Conservation (phyloP, 768 basidiomycete species). For the Xerocomellus chrysenteron region DNA sequence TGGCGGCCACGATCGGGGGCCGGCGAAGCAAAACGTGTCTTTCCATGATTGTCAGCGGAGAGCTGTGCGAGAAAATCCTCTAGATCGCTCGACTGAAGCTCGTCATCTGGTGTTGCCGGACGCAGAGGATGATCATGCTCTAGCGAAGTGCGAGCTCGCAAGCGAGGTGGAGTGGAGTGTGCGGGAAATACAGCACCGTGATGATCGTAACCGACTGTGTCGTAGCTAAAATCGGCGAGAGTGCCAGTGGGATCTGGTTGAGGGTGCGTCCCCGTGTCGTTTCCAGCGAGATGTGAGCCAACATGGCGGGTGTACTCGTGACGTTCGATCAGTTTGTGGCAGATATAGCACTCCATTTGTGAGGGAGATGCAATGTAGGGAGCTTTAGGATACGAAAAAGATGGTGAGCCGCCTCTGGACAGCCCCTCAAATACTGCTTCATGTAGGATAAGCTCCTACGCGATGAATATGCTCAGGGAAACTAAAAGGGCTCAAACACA, state of each 20-base stretch:
- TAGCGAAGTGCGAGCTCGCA: neutral
- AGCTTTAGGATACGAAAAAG: neutral
- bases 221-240: neutral
- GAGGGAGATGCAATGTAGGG: neutral
- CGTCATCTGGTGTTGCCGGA: neutral
- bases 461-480: neutral
- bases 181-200: neutral
- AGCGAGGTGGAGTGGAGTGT: neutral
- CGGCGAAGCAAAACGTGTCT: neutral
- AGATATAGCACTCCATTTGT: slow-evolving; percentile 20
- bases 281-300: slow-evolving; percentile 1
- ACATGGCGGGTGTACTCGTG: slow-evolving; percentile 15
- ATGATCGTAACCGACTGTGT: neutral
- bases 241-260: neutral
- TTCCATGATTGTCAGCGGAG: neutral
- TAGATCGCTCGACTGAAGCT: neutral
- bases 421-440: neutral
- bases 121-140: neutral
- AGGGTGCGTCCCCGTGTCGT: neutral
- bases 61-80: neutral
- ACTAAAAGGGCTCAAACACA: no score
- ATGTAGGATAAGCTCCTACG: neutral
- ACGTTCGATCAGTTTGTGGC: slow-evolving; percentile 6
- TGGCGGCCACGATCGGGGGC: neutral
- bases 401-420: neutral